Percentiles rank a stretch among this genome's conserved stretches.
Evolutionary conservation across 139 green algal genomes (phyloP).

Genomic region (Chlorokybus atmophyticus): DNA sequence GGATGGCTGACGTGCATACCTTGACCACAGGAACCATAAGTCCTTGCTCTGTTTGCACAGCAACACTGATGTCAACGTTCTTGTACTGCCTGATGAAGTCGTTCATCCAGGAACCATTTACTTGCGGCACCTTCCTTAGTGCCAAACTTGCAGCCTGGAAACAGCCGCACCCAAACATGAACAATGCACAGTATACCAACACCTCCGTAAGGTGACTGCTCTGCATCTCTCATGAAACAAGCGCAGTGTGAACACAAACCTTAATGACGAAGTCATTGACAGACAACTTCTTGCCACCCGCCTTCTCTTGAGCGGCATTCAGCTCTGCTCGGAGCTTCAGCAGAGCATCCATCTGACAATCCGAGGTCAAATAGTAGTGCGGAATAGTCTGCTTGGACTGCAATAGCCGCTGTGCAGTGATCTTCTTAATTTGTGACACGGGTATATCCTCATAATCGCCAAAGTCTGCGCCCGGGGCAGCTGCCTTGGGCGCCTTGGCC

Average conservation of each 20-base stretch:
- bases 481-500: neutral
- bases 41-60: slow-evolving; percentile 64
- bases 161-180: no score
- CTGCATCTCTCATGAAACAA: no score
- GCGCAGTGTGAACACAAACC: no score
- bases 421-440: slow-evolving; percentile 41
- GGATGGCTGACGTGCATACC: no score
- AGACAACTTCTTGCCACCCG: slow-evolving; percentile 60
- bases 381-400: slow-evolving; percentile 77
- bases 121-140: slow-evolving; percentile 62
- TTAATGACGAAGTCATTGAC: slow-evolving; percentile 90
- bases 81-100: slow-evolving; percentile 78
- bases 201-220: no score
- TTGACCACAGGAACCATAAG: slow-evolving; percentile 67
- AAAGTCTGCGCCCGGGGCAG: slow-evolving; percentile 2
- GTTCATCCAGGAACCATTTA: slow-evolving; percentile 37
- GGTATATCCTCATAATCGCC: slow-evolving; percentile 49
- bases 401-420: slow-evolving; percentile 75
- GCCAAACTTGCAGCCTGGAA: slow-evolving; percentile 69
- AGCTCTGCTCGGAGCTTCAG: slow-evolving; percentile 24
- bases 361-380: slow-evolving; percentile 90
- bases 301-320: slow-evolving; percentile 17
- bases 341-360: slow-evolving; percentile 44
- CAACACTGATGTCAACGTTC: slow-evolving; percentile 57
- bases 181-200: no score